These are phyloP conservation scores for Malus hybrid DNA, from an alignment of 331 rosid species.

Conservation along the genomic window DNA sequence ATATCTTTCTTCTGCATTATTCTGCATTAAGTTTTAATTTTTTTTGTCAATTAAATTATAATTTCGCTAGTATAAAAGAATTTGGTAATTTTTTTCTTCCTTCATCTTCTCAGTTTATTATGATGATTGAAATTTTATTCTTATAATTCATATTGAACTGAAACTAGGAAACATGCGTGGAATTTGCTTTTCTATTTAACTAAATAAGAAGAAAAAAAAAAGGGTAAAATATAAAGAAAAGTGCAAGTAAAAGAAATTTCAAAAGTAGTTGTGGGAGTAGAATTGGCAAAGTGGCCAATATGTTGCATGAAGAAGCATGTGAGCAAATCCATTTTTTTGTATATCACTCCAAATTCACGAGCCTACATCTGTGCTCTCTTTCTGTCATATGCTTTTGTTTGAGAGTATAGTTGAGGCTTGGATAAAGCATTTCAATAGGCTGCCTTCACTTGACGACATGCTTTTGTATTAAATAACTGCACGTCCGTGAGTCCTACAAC, in stretches of 20 bases:
- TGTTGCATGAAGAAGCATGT: neutral
- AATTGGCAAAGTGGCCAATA: neutral
- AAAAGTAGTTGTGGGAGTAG: neutral
- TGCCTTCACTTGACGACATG: conserved; percentile 9
- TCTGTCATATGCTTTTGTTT: conserved; percentile 2
- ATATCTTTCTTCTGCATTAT: no score
- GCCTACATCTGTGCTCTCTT: neutral
- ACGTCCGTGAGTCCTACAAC: conserved; percentile 22
- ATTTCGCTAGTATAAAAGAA: no score
- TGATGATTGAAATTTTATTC: neutral
- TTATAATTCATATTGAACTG: no score
- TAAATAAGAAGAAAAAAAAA: no score
- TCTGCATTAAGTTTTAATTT: no score
- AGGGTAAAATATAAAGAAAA: neutral
- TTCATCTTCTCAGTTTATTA: neutral
- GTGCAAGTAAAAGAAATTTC: neutral
- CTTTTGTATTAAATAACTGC: conserved; percentile 3
- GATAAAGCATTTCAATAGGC: neutral
- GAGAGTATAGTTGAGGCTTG: neutral
- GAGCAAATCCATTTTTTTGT: neutral
- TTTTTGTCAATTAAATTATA: no score
- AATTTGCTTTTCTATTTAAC: no score
- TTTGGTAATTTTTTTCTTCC: neutral
- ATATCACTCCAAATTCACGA: neutral
- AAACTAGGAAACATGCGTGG: no score